A percentile compares a stretch with the other conserved stretches of the same genome.
Evolutionary conservation across 148 eudicot species (phyloP).

Genomic region (Amaranthus hypochondriacus): DNA sequence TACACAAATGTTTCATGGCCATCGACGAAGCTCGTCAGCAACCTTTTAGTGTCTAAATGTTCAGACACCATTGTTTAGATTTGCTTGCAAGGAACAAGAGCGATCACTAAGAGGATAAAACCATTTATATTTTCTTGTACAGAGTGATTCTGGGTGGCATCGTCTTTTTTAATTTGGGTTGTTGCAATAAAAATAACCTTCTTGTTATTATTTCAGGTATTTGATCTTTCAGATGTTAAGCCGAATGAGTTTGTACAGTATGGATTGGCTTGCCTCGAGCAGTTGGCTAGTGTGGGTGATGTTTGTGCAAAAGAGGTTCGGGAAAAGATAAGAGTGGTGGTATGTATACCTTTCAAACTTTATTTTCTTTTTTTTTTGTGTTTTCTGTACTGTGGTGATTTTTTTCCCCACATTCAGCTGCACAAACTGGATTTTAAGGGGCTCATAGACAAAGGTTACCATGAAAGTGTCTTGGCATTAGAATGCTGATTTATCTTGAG

Average conservation of each 20-base stretch:
- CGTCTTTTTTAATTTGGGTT: too few relatives aligned
- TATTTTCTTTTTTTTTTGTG: not conserved
- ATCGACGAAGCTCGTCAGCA: too few relatives aligned
- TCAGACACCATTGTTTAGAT: too few relatives aligned
- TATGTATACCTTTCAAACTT: conserved; percentile 27
- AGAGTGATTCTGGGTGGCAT: too few relatives aligned
- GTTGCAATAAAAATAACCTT: not conserved
- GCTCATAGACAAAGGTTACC: not conserved
- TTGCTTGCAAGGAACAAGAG: too few relatives aligned
- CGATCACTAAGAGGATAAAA: too few relatives aligned
- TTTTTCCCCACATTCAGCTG: conserved; percentile 3
- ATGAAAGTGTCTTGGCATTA: not conserved
- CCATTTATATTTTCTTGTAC: too few relatives aligned
- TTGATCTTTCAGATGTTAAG: conserved; percentile 66
- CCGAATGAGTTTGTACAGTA: conserved; percentile 72
- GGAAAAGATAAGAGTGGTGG: conserved; percentile 84
- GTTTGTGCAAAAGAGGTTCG: conserved; percentile 69
- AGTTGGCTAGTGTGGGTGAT: conserved; percentile 67
- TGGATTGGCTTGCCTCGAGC: conserved; percentile 92
- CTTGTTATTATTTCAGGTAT: conserved; percentile 48
- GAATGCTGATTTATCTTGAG: not conserved
- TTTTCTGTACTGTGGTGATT: not conserved
- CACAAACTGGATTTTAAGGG: not conserved
- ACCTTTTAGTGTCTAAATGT: too few relatives aligned
- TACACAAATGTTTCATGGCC: too few relatives aligned